Conservation (phyloP, 2,329 filamentous ascomycete genomes). For the Chlorencoelia australis region DNA sequence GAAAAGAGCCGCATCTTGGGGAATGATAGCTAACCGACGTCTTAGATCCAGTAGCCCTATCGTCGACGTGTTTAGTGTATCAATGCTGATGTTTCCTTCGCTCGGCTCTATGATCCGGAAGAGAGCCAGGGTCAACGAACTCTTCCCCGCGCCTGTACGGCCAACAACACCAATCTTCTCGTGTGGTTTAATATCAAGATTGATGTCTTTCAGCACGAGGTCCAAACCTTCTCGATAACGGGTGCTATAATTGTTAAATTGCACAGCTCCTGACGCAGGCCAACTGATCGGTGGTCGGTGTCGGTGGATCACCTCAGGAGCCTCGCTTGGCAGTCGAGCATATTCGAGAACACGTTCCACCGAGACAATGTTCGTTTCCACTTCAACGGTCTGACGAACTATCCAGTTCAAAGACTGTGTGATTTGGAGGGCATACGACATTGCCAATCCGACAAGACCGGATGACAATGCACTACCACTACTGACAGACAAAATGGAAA, state of each 20-base stretch:
- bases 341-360: slow-evolving; percentile 98
- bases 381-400: slow-evolving; percentile 93
- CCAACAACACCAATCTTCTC: slow-evolving; percentile 98
- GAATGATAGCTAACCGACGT: slow-evolving; percentile 87
- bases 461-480: slow-evolving; percentile 52
- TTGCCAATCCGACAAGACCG: slow-evolving; percentile 80
- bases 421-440: slow-evolving; percentile 97
- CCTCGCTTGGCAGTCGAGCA: slow-evolving; percentile 80
- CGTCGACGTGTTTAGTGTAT: slow-evolving; percentile 76
- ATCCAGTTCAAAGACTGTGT: slow-evolving; percentile 98
- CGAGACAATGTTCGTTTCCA: slow-evolving; percentile 99
- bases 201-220: slow-evolving; percentile 87
- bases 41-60: slow-evolving; percentile 87
- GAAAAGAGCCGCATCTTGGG: slow-evolving; percentile 93
- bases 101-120: slow-evolving; percentile 92
- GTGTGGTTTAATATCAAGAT: slow-evolving; percentile 82
- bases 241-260: slow-evolving; percentile 90
- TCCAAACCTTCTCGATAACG: slow-evolving; percentile 85
- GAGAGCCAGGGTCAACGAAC: slow-evolving; percentile 79
- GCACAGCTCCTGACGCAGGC: slow-evolving; percentile 80
- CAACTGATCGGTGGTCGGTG: slow-evolving; percentile 80
- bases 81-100: slow-evolving; percentile 78
- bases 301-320: slow-evolving; percentile 84
- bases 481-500: slow-evolving; percentile 72
- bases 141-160: slow-evolving; percentile 92